phyloP scores from a whole-genome alignment of 2,329 filamentous ascomycete species.

The Xylogone sp. region DNA sequence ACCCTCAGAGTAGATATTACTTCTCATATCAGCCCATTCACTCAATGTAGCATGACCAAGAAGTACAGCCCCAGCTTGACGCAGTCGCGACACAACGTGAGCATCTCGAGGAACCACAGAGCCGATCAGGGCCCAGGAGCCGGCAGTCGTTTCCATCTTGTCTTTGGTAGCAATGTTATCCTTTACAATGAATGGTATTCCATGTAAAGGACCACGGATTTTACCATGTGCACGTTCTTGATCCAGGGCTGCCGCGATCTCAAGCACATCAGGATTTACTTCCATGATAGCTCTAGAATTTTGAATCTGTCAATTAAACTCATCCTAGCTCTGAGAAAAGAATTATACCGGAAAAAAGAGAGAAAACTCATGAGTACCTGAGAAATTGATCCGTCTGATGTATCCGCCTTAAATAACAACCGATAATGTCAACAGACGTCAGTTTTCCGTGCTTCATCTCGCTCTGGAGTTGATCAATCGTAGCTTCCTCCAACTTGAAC shows the following conservation, averaged over 20 bases:
- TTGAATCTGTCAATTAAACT: slow-evolving; percentile 2
- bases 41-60: slow-evolving; percentile 68
- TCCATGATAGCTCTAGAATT: slow-evolving; percentile 53
- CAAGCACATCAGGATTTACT: slow-evolving; percentile 62
- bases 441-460: slow-evolving; percentile 51
- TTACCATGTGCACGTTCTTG: slow-evolving; percentile 52
- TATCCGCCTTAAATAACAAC: slow-evolving; percentile 60
- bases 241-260: slow-evolving; percentile 59
- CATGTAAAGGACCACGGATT: slow-evolving; percentile 64
- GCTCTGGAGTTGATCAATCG: slow-evolving; percentile 62
- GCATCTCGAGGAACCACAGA: slow-evolving; percentile 66
- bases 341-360: not conserved
- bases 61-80: slow-evolving; percentile 58
- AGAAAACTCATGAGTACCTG: slow-evolving; percentile 40
- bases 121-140: slow-evolving; percentile 63
- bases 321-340: too few relatives aligned
- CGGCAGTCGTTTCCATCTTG: slow-evolving; percentile 70
- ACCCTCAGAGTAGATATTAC: slow-evolving; percentile 63
- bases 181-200: slow-evolving; percentile 73
- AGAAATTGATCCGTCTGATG: slow-evolving; percentile 62
- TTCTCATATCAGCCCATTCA: slow-evolving; percentile 73
- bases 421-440: slow-evolving; percentile 53
- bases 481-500: slow-evolving; percentile 63
- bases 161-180: slow-evolving; percentile 69
- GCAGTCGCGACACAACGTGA: slow-evolving; percentile 55